Evolutionary conservation across 306 rosid species (phyloP), one percentile per base, ranked within the genome.

Genomic region (Sophora flavescens): DNA sequence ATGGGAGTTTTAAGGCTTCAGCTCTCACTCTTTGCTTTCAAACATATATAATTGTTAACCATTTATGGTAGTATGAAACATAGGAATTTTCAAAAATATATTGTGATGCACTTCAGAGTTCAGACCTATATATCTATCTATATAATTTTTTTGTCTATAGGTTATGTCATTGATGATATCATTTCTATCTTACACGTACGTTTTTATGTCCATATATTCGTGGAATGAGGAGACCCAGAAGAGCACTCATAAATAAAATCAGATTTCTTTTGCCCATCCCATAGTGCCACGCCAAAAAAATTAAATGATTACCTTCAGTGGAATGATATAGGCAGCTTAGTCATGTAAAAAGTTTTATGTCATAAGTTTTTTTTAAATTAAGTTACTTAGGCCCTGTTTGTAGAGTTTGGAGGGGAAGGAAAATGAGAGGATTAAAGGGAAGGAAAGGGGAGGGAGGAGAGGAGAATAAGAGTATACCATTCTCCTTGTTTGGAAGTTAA

Each of bases 131-230:
- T n/a, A n/a, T 1, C 11, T 41, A 12, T 15, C 6, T 15, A 63
- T 63, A 64, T 22, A 16, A 16, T 39, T 35, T 35, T 35, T 35
- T 35, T 4, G 22, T 67, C 28, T 12, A 44, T 66, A 15, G 9
- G 18, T 0, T 10, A 11, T 35, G 65, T 54, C 53, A 71, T 71
- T 11, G 50, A 52, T 69, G 62, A 69, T 69, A 52, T 69, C 62
- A 69, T 57, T 68, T 50, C 12, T 50, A 50, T 32, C 3, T 33
- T 50, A 13, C 6, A 32, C 45, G 6, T 6, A 10, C 57, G 16
- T 51, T 6, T 53, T 53, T 6, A 9, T 70, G 75, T 52, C 63
- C 39, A 22, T 18, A 22, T 18, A 71, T 54, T 71, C 76, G 18
- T 2, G 9, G 65, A 71, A 71, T 13, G 65, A 71, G 53, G 53